Base-by-base conservation (phyloP, 139 green algal genomes). In the Tetradesmus lagerheimii region DNA sequence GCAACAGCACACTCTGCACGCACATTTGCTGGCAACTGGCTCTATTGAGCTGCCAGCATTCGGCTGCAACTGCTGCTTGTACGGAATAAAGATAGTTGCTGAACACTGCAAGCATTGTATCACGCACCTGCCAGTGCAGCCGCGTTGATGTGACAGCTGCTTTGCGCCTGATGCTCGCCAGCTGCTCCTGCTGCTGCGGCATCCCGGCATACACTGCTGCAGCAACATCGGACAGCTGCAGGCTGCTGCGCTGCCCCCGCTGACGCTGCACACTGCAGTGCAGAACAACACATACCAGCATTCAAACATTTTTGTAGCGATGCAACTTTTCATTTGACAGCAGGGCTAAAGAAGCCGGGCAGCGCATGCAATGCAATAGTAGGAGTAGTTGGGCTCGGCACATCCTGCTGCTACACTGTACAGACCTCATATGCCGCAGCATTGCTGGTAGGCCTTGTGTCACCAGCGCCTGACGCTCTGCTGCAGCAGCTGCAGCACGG, bases 101-200 rank as follows among this genome's bases (percentile, higher is more conserved):
- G n/a, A n/a, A n/a, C n/a, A 50, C 43, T 50, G 43, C 43, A 50
- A 50, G 43, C 43, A 50, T 50, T 8, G 8, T 4, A 20, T 50
- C 43, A 11, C 83, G 80, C 45, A 38, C 43, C 57, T 88, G 85
- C 89, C 89, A 92, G 3, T 89, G n/a, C 64, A 94, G 83, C 15
- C 89, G 87, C 2, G 77, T 92, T 20, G 67, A 16, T 23, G 90
- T 86, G 39, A 92, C 76, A n/a, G 82, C 89, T 47, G 90, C 71
- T 57, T 15, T 43, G 5, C 74, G 34, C 45, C 45, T 66, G 15
- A 86, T 47, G 18, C 25, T 31, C 0, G 80, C 82, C 31, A 88
- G 67, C 31, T 85, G 37, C 43, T 85, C 67, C 81, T 76, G 66
- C 80, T 91, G 80, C 81, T 91, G 89, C 16, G 81, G 62, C 66